Evolutionary conservation across 2,329 filamentous ascomycete species (phyloP).

Genomic region (Colletotrichum viniferum): DNA sequence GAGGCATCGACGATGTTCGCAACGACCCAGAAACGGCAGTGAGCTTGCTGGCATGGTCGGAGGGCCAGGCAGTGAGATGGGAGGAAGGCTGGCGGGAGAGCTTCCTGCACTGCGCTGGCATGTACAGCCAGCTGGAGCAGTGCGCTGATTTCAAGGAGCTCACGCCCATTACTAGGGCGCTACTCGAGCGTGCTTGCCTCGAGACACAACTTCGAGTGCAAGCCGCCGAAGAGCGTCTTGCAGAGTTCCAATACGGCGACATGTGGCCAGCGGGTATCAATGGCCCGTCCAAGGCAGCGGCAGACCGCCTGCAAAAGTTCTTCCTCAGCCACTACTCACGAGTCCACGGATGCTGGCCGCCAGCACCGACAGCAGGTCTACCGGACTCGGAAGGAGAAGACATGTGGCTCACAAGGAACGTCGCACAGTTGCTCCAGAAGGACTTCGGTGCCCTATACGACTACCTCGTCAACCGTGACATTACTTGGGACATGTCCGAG

Average conservation of each 20-base stretch:
- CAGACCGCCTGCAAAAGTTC: constrained; percentile 65
- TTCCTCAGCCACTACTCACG: constrained; percentile 61
- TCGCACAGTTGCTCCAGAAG: constrained; percentile 61
- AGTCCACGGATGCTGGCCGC: constrained; percentile 66
- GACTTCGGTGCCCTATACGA: constrained; percentile 75
- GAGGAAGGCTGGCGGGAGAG: constrained; percentile 70
- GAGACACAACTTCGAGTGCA: constrained; percentile 67
- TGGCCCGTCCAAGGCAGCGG: constrained; percentile 55
- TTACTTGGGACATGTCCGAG: constrained; percentile 68
- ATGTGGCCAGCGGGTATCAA: constrained; percentile 57
- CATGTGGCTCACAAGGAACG: constrained; percentile 64
- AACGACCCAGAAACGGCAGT: constrained; percentile 64
- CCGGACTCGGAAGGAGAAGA: constrained; percentile 41
- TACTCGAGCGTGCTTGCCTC: constrained; percentile 65
- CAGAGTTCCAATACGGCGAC: constrained; percentile 63
- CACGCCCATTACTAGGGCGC: constrained; percentile 65
- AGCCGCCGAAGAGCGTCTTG: constrained; percentile 65
- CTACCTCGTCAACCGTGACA: constrained; percentile 70
- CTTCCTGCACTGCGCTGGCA: constrained; percentile 70
- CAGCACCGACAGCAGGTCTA: constrained; percentile 3
- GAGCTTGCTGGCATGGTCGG: constrained; percentile 68
- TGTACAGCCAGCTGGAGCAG: constrained; percentile 59
- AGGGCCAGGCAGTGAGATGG: constrained; percentile 66
- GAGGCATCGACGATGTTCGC: constrained; percentile 68
- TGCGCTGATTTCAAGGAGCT: constrained; percentile 62